Evolutionary conservation across 305 asterid species (phyloP), one percentile per base, ranked within the genome.

Genomic region (Rubia tinctorum): DNA sequence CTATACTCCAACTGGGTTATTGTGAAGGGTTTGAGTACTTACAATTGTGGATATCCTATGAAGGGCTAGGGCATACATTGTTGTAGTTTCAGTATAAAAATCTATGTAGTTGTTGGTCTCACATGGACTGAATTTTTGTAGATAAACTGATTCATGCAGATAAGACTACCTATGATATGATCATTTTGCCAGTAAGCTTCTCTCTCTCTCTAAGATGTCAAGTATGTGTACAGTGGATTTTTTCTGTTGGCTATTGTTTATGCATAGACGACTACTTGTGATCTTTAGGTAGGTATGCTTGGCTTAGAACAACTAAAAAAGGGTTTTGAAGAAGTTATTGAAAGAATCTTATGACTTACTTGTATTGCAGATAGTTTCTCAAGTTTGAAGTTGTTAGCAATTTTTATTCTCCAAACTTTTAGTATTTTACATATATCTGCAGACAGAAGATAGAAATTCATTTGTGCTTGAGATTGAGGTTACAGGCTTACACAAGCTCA

Each of bases 21-120:
- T 91, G 71, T 75, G 96, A 93, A 85, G 98, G 86, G 75, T 87
- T 86, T 76, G 97, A 93, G 87, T 93, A 79, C 92, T 88, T 64
- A 85, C 92, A 20, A 53, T 87, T 34, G 76, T 89, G 64, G 98
- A 93, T 81, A 79, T 91, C 71, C 74, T 93, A 77, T 79, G 98
- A 75, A 84, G 98, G 72, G 96, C 98, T 51, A 89, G 91, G 77
- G 91, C 85, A 37, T 79, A 86, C 71, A 97, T 93, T 37, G 69
- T 74, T 44, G 79, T 89, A 74, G 96, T 96, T 82, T 91, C 96
- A 56, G 80, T 89, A 43, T 94, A 80, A 79, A 93, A 78, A 77
- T 88, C 98, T 40, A 66, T 79, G 68, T 84, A 79, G 69, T 80
- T 91, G 66, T 64, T 74, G 83, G 91, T 85, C 73, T 86, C 94